Conservation (phyloP, 495 filamentous ascomycete genomes). For the Talaromyces stipitatus region DNA sequence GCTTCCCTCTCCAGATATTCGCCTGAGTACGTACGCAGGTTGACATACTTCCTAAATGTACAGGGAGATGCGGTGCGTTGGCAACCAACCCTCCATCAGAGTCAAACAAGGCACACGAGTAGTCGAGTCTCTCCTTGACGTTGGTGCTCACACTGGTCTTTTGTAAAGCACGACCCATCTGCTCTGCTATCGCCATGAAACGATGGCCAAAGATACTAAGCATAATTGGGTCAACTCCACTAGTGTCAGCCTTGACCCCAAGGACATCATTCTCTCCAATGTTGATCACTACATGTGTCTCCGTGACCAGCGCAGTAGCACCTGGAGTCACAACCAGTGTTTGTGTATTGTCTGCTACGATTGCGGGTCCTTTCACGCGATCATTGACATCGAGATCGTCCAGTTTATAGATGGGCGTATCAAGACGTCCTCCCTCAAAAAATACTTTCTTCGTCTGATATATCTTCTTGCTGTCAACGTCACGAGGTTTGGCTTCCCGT, state of each 20-base stretch:
- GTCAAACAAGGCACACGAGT: conserved; percentile 86
- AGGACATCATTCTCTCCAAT: conserved; percentile 23
- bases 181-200: conserved; percentile 93
- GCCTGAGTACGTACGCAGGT: conserved; percentile 82
- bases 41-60: conserved; percentile 89
- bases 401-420: conserved; percentile 78
- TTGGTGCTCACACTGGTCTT: conserved; percentile 92
- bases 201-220: conserved; percentile 84
- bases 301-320: conserved; percentile 36
- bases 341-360: conserved; percentile 86
- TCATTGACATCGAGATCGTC: conserved; percentile 65
- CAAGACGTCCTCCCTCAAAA: conserved; percentile 50
- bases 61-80: conserved; percentile 85
- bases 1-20: conserved; percentile 71
- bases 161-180: conserved; percentile 84
- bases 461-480: conserved; percentile 21
- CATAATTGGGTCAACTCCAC: conserved; percentile 61
- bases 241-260: conserved; percentile 30
- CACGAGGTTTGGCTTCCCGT: conserved; percentile 48
- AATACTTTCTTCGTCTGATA: conserved; percentile 28
- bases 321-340: conserved; percentile 83
- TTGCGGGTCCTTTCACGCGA: conserved; percentile 72
- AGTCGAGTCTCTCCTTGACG: conserved; percentile 87
- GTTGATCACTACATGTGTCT: conserved; percentile 20
- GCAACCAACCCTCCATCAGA: conserved; percentile 73